Evolutionary conservation across 1,139 yeast species (phyloP).

Genomic region (Lodderomyces metapsilosis): DNA sequence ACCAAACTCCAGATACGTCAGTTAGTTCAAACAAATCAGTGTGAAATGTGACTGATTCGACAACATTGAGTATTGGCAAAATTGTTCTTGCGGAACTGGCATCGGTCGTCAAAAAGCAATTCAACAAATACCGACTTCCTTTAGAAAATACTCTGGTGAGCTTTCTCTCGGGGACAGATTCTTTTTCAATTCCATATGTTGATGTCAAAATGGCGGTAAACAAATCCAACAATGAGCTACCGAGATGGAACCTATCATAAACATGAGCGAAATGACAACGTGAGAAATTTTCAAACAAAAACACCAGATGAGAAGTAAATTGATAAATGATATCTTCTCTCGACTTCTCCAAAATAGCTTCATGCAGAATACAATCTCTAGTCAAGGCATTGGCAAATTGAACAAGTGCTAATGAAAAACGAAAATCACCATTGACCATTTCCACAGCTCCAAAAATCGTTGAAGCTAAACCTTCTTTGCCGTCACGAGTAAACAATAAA

Average conservation of each 20-base stretch:
- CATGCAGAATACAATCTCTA: constrained; percentile 48
- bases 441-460: constrained; percentile 72
- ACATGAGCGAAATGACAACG: constrained; percentile 64
- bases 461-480: constrained; percentile 67
- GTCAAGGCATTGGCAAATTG: constrained; percentile 55
- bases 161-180: constrained; percentile 34
- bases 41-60: constrained; percentile 46
- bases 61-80: constrained; percentile 51
- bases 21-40: constrained; percentile 39
- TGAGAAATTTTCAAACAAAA: constrained; percentile 70
- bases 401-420: constrained; percentile 60
- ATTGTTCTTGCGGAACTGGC: constrained; percentile 53
- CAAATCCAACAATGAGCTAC: constrained; percentile 53
- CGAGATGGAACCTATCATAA: constrained; percentile 62
- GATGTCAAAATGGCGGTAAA: constrained; percentile 56
- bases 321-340: constrained; percentile 58
- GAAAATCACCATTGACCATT: constrained; percentile 64
- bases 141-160: constrained; percentile 50
- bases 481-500: constrained; percentile 60
- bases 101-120: constrained; percentile 55
- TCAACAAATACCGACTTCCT: constrained; percentile 44
- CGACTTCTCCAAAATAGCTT: constrained; percentile 38
- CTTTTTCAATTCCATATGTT: constrained; percentile 58
- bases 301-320: constrained; percentile 55
- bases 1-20: constrained; percentile 44